Percentiles rank a stretch among this genome's conserved stretches.
These are phyloP conservation scores for Setaria italica DNA, from an alignment of 202 grass and related monocot genomes.

Conservation along the genomic window DNA sequence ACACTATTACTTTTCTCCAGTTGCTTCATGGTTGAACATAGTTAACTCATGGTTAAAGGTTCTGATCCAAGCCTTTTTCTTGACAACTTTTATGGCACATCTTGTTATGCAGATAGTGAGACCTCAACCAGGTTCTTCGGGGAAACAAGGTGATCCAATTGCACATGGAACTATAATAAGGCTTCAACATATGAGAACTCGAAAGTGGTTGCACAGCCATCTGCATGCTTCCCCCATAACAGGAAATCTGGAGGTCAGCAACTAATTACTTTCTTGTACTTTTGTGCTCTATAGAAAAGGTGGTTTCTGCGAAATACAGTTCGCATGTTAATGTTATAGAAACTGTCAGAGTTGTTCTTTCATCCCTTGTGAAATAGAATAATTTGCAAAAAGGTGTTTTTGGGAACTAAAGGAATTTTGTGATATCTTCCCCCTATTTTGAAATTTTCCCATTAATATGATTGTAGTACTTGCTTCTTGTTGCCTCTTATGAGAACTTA, in stretches of 20 bases:
- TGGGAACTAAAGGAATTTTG: background rate
- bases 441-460: background rate
- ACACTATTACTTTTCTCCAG: constrained; percentile 5
- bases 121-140: constrained; percentile 65
- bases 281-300: background rate
- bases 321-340: constrained; percentile 21
- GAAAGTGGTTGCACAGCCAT: constrained; percentile 95
- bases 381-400: constrained; percentile 8
- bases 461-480: background rate
- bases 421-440: background rate
- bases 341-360: background rate
- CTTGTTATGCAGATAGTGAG: constrained; percentile 72
- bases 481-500: background rate
- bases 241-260: constrained; percentile 86
- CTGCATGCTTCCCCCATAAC: constrained; percentile 88
- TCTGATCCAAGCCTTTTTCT: background rate
- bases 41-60: constrained; percentile 18
- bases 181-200: constrained; percentile 85
- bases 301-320: constrained; percentile 10
- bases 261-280: constrained; percentile 27
- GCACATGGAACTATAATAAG: constrained; percentile 68
- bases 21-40: constrained; percentile 7
- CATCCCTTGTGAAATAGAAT: background rate
- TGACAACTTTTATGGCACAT: background rate
- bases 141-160: constrained; percentile 81